Evolutionary conservation across 2,329 filamentous ascomycete species (phyloP).

Genomic region (Trichoderma breve): DNA sequence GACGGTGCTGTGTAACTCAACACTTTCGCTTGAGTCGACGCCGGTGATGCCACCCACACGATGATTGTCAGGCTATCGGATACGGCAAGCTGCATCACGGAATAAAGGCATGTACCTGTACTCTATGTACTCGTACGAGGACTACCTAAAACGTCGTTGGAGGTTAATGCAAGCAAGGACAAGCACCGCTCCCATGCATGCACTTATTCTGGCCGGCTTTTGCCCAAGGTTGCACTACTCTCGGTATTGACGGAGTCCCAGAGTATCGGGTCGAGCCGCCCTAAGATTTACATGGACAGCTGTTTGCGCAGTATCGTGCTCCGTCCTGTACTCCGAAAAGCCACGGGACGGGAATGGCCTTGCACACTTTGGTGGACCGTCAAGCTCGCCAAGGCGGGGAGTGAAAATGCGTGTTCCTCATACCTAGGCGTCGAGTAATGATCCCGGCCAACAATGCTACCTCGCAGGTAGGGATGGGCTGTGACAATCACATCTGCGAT

Average conservation of each 20-base stretch:
- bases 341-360: background rate
- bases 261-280: constrained; percentile 5
- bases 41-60: constrained; percentile 7
- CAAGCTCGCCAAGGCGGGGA: background rate
- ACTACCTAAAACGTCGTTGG: background rate
- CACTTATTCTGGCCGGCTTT: background rate
- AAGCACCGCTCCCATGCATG: background rate
- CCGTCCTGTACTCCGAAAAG: background rate
- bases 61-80: background rate
- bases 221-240: background rate
- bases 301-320: background rate
- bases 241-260: constrained; percentile 8
- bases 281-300: background rate
- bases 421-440: background rate
- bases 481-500: background rate
- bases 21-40: background rate
- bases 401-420: background rate
- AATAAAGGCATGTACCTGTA: background rate
- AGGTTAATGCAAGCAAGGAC: background rate
- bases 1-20: background rate
- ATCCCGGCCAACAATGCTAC: background rate
- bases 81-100: background rate
- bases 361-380: background rate
- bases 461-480: background rate
- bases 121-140: background rate